phyloP scores from a whole-genome alignment of 2,329 filamentous ascomycete genomes.

The Furcasterigmium furcatum region DNA sequence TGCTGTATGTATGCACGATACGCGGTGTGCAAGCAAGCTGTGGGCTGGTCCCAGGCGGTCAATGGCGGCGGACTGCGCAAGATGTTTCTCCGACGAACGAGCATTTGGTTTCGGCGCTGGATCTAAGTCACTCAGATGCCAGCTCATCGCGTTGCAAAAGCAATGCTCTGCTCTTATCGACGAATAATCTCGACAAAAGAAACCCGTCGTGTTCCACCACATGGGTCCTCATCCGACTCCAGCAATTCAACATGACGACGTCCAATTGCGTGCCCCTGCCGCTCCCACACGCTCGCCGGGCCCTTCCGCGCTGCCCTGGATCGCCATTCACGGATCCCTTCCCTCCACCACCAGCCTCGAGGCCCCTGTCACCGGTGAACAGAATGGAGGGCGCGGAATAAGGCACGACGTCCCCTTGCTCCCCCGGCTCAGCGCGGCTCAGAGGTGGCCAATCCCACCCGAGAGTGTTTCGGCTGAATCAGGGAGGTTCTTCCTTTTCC shows the following conservation, averaged over 20 bases:
- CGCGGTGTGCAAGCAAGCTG: too few species aligned
- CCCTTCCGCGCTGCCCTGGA: neutral
- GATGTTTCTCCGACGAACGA: too few species aligned
- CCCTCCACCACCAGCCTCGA: neutral
- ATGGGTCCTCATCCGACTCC: neutral
- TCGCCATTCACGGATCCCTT: neutral
- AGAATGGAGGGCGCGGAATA: neutral
- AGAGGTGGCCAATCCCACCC: neutral
- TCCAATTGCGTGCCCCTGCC: neutral
- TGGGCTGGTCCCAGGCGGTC: too few species aligned
- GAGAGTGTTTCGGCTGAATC: neutral
- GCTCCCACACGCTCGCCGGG: neutral
- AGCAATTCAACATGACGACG: neutral
- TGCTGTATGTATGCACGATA: too few species aligned
- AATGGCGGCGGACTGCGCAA: too few species aligned
- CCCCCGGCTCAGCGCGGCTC: neutral
- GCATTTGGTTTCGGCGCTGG: too few species aligned
- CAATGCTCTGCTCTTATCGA: too few species aligned
- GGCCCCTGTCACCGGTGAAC: neutral
- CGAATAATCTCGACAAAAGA: neutral
- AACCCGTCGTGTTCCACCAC: neutral
- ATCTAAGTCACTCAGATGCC: neutral
- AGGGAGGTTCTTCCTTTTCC: too few species aligned
- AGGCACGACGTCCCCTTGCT: neutral
- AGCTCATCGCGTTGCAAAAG: neutral